Evolutionary conservation across 1,139 yeast species (phyloP), one percentile per base, ranked within the genome.

Genomic region (Debaryomyces singareniensis): DNA sequence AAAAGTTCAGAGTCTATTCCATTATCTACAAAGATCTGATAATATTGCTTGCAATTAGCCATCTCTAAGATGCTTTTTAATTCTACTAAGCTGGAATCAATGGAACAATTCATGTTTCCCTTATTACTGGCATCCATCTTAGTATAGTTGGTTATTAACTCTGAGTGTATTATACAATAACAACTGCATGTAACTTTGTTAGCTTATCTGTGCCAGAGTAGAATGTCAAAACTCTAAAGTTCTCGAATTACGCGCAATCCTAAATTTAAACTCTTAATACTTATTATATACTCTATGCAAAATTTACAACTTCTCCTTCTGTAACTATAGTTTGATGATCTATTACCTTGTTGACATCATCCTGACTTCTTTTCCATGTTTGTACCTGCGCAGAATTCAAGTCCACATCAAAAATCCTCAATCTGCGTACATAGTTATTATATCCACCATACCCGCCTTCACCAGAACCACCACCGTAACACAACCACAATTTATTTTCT

Each of bases 381-480:
- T 53, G 53, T 20, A 89, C 75, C n/a, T 61, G 54, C 1, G 71
- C 74, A 2, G 57, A 50, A 7, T 55, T 51, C 1, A 76, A 57
- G 49, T 86, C 79, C 10, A 87, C 45, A 27, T 83, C 87, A 51
- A 68, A 89, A 1, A 78, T 46, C 31, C 97, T 63, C 32, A 86
- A 49, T 35, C 96, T 68, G 43, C 98, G 71, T 9, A 80, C 62
- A 29, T 81, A 84, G 0, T 91, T 94, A 0, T 86, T 89, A 49
- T 87, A 85, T 0, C 96, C 96, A 4, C 81, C 95, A 48, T 87
- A 87, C 0, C 96, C 98, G 25, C 96, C 97, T 57, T 84, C 93
- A 3, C 97, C 98, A 2, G 72, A 68, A 1, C 81, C 95, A 24
- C 98, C 98, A 2, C 95, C 97, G 47, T 84, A 86, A 48, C 98